Evolutionary conservation across 2,329 filamentous ascomycete genomes (phyloP), one percentile per base, ranked within the genome.

Genomic region (Cladosporium sp.): DNA sequence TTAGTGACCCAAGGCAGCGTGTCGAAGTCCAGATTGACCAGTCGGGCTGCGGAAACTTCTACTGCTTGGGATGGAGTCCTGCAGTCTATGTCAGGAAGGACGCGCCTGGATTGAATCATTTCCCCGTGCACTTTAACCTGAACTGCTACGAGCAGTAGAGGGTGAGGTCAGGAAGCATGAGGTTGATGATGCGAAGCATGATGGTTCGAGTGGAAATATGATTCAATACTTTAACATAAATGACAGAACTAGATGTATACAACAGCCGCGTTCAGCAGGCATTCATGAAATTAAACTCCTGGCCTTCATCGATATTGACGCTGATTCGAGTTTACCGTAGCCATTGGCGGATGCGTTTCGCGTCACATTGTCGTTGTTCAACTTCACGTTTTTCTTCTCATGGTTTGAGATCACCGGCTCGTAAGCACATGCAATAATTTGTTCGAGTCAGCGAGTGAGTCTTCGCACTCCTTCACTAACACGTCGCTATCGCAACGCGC

Each of bases 11-110:
- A 2, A 83, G 79, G 75, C 77, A 78, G 56, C 65, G 80, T 49
- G 78, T 78, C 0, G 76, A 82, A 60, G 80, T 88, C 0, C 70
- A 73, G 15, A 86, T 89, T 63, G 84, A 83, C 61, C 70, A 74
- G 1, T 75, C 81, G 32, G 86, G 86, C 0, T 86, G 76, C 65
- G 86, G 81, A 0, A 58, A 74, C 13, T 89, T 89, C 62, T 75
- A 75, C 0, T 83, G 82, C 37, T 72, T 72, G 10, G 76, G 75
- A 5, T 75, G 78, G 36, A 84, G 82, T 64, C 78, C 87, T 1
- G 79, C 80, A 48, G 80, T 89, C 3, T 89, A 83, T 80, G 84
- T 86, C 0, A 80, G 81, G 60, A 75, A 75, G 44, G 75, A 76
- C 59, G 83, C 82, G 1, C 73, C 79, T 40, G 82, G 80, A 0